Percentiles rank a stretch among this genome's conserved stretches.
Evolutionary conservation across 1,284 basidiomycete genomes (phyloP).

Genomic region (Apiotrichum mycotoxinovorans): DNA sequence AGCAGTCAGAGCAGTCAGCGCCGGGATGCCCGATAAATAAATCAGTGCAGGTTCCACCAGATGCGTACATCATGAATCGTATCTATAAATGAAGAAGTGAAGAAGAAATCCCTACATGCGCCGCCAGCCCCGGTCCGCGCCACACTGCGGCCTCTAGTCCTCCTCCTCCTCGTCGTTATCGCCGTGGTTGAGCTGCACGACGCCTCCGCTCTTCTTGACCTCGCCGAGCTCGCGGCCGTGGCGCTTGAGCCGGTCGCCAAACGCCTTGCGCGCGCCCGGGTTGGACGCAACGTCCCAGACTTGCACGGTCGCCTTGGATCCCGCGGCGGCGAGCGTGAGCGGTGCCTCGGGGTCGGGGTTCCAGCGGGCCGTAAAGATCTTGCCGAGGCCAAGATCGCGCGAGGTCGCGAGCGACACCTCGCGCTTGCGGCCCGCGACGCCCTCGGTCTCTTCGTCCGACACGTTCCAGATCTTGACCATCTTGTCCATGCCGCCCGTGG

Average conservation of each 20-base stretch:
- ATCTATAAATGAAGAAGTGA: too few species aligned
- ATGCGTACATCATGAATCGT: too few species aligned
- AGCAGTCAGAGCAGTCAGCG: too few species aligned
- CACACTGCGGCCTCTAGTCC: constrained; percentile 48
- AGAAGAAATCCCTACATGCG: too few species aligned
- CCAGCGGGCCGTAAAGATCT: constrained; percentile 86
- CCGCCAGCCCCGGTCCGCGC: neutral
- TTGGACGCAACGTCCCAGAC: constrained; percentile 89
- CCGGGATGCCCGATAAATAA: too few species aligned
- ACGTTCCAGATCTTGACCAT: constrained; percentile 94
- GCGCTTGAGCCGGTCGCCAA: constrained; percentile 66
- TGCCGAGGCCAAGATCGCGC: constrained; percentile 91
- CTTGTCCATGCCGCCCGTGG: constrained; percentile 91
- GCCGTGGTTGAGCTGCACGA: constrained; percentile 62
- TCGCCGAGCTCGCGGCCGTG: constrained; percentile 65
- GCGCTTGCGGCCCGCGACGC: constrained; percentile 57
- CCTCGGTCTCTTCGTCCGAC: constrained; percentile 59
- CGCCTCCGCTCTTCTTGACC: constrained; percentile 57
- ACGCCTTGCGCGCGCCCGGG: constrained; percentile 70
- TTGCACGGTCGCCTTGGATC: constrained; percentile 86
- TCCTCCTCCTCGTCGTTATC: constrained; percentile 70
- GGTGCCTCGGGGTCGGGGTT: constrained; percentile 80
- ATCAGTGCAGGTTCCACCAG: too few species aligned
- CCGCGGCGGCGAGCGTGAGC: constrained; percentile 87
- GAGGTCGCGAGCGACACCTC: constrained; percentile 83